Evolutionary conservation across 768 basidiomycete genomes (phyloP), one percentile per base, ranked within the genome.

Genomic region (Macrolepiota dolichaula): DNA sequence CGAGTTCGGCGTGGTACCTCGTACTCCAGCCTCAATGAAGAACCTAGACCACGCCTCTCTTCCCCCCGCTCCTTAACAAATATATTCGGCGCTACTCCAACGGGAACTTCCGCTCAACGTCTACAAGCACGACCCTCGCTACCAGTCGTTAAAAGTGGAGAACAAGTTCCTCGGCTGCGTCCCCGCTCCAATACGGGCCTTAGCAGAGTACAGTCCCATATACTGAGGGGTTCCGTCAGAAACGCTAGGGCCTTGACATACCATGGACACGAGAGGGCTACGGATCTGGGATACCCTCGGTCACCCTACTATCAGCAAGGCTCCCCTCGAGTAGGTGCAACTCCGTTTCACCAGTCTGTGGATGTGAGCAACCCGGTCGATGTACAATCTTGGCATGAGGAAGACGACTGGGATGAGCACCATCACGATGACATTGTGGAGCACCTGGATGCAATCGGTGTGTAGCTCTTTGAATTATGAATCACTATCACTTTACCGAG

Each of bases 351-450:
- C 13, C 12, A 24, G 9, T 47, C 36, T 22, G 22, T 15, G 17
- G 22, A 32, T 25, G 36, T 36, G 4, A 15, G 35, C 42, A 44
- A 24, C 32, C 1, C 53, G 15, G 42, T 11, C 44, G 17, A 40
- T 5, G 7, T 7, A 32, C 29, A 32, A 3, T 7, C 46, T 25
- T 38, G 25, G 27, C 44, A 62, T 12, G 56, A 50, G 4, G 51
- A 59, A 29, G 46, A 32, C 15, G 46, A 32, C 15, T 47, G 51
- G 49, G 59, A 71, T 2, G 68, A 74, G 22, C 79, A 84, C 59
- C 88, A 93, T 68, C 83, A 87, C 62, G 89, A 93, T 67, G 88
- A 91, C 66, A 83, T 93, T 51, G 89, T 94, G 4, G 92, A 93
- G 63, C 87, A 93, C 70, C 73, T 94, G 65, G 92, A 94, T 72